Percentiles rank a stretch among this genome's conserved stretches.
These are phyloP conservation scores for Podila epigama DNA, from an alignment of 192 early-diverging fungal genomes.

Conservation along the genomic window DNA sequence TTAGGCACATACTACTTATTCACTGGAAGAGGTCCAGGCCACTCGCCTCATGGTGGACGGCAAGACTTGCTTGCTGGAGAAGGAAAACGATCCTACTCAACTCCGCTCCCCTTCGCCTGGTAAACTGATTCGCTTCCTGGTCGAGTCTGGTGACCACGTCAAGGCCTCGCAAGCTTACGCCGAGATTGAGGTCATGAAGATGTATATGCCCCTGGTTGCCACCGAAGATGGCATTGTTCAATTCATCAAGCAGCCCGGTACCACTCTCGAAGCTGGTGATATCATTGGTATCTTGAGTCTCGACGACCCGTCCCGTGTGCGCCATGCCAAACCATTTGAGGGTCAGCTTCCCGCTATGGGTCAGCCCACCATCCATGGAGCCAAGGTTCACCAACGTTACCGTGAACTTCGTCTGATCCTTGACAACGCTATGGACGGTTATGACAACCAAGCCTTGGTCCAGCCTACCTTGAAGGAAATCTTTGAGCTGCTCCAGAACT, in stretches of 20 bases:
- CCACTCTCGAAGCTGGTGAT: slow-evolving; percentile 87
- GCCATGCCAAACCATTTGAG: slow-evolving; percentile 85
- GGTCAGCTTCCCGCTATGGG: slow-evolving; percentile 76
- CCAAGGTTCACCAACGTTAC: slow-evolving; percentile 90
- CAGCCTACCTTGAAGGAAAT: slow-evolving; percentile 76
- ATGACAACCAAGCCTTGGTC: slow-evolving; percentile 80
- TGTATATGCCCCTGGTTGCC: slow-evolving; percentile 98
- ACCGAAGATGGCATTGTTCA: slow-evolving; percentile 90
- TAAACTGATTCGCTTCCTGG: slow-evolving; percentile 92
- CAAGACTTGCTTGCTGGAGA: slow-evolving; percentile 91
- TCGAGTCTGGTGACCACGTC: slow-evolving; percentile 94
- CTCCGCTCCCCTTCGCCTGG: slow-evolving; percentile 95
- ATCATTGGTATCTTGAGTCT: slow-evolving; percentile 92
- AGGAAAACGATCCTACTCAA: slow-evolving; percentile 98
- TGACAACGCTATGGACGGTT: slow-evolving; percentile 86
- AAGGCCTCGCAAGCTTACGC: slow-evolving; percentile 91
- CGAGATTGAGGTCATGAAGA: slow-evolving; percentile 99
- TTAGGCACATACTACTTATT: slow-evolving; percentile 86
- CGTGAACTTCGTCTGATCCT: slow-evolving; percentile 65
- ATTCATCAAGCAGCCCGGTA: slow-evolving; percentile 88
- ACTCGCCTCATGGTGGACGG: slow-evolving; percentile 91
- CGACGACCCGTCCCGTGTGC: slow-evolving; percentile 93
- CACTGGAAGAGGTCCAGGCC: slow-evolving; percentile 86
- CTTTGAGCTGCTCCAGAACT: slow-evolving; percentile 73
- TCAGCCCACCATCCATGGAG: slow-evolving; percentile 83